A percentile compares a stretch with the other conserved stretches of the same genome.
phyloP scores from a whole-genome alignment of 768 basidiomycete genomes.

The Gelatoporia subvermispora region DNA sequence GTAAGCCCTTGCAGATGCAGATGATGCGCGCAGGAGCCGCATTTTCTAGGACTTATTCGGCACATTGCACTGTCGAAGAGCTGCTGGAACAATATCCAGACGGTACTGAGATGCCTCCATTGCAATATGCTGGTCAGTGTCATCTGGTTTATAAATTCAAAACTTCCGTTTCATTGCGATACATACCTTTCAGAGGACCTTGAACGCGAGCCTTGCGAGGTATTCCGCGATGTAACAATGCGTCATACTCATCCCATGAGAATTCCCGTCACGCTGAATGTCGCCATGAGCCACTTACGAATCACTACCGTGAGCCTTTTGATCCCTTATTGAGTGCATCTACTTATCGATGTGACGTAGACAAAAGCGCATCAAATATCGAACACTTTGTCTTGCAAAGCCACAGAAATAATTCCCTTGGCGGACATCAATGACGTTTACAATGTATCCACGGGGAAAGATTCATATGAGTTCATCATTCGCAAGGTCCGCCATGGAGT shows the following conservation, averaged over 20 bases:
- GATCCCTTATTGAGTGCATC: neutral
- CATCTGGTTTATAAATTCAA: neutral
- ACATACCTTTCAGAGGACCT: conserved; percentile 40
- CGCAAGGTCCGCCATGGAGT: conserved; percentile 65
- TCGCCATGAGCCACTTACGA: conserved; percentile 67
- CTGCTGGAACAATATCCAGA: conserved; percentile 47
- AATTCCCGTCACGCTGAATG: conserved; percentile 64
- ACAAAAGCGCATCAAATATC: conserved; percentile 70
- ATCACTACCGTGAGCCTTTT: conserved; percentile 62
- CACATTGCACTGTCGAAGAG: conserved; percentile 60
- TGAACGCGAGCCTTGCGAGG: conserved; percentile 53
- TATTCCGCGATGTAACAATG: conserved; percentile 63
- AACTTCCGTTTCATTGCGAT: neutral
- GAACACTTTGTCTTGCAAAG: conserved; percentile 62
- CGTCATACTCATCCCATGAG: conserved; percentile 60
- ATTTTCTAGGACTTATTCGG: conserved; percentile 34
- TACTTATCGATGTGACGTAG: conserved; percentile 28
- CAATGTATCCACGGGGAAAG: conserved; percentile 72
- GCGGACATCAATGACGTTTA: conserved; percentile 84
- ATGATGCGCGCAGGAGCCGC: conserved; percentile 8
- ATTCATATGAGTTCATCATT: conserved; percentile 78
- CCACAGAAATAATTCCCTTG: conserved; percentile 77
- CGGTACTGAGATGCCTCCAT: conserved; percentile 35
- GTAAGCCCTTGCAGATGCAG: neutral
- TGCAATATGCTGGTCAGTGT: conserved; percentile 53